Base-by-base conservation (phyloP, 129 eudicot genomes). In the Flaveria trinervia region DNA sequence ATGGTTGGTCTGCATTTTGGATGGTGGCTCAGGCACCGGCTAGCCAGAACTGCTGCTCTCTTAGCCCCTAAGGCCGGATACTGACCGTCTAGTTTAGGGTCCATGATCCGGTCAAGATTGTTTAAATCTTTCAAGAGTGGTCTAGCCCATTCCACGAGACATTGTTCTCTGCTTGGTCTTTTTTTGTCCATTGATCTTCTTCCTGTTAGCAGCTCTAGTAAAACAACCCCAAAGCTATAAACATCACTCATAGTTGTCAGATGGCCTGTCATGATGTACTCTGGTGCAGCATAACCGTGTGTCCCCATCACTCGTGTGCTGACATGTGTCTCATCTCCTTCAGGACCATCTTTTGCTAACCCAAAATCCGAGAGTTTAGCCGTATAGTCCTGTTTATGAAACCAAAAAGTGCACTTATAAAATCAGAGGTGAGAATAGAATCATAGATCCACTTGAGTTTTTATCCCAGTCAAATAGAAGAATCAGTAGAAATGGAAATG, bases 361-460 rank as follows among this genome's bases (percentile, higher is more conserved):
- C 98, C 98, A 54, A 93, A 93, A 85, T 93, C 98, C 1, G 98
- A 90, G 13, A 93, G 86, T 48, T 93, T 93, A 8, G 98, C 88
- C 0, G 62, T 88, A 71, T 78, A 90, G 57, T 93, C 94, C 98
- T 93, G 85, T 12, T 71, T 41, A 56, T n/a, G 48, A 75, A 39
- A 62, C 28, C 26, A 30, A 65, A 4, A 76, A 28, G 5, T 6
- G 2, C 26, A 11, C 17, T 6, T 5, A 4, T 22, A 73, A 43
- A 20, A 4, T 25, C 30, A 20, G n/a, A 1, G 55, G 49, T 3
- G 20, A 54, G 3, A 22, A 18, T n/a, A n/a, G n/a, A n/a, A n/a
- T n/a, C n/a, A n/a, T n/a, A 17, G 9, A 22, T 16, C 60, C 2
- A 54, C 22, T 18, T 22, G 15, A 2, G 10, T 7, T 49, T 6